A percentile compares a stretch with the other conserved stretches of the same genome.
phyloP scores from a whole-genome alignment of 371 early-diverging fungal genomes.

The Parasitella parasitica region DNA sequence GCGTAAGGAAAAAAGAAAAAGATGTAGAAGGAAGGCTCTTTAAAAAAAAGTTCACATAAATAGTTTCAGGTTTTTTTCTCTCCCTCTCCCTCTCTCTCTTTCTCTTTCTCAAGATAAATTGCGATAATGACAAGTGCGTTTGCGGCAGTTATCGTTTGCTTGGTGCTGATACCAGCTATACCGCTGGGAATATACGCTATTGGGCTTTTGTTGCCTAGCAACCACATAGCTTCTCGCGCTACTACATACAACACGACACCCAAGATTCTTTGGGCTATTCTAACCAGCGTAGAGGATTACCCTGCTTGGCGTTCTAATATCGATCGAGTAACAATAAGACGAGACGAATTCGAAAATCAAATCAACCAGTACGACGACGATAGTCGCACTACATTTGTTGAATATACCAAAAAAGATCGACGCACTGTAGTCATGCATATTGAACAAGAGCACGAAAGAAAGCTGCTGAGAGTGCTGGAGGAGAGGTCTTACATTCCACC shows the following conservation, averaged over 20 bases:
- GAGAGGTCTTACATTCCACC: constrained; percentile 21
- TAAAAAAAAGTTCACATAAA: background rate
- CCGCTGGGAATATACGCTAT: constrained; percentile 25
- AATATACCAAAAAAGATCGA: constrained; percentile 31
- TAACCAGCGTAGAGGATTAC: constrained; percentile 37
- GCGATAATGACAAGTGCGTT: constrained; percentile 9
- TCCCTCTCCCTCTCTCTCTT: background rate
- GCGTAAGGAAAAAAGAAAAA: background rate
- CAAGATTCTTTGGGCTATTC: constrained; percentile 35
- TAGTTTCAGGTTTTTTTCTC: background rate
- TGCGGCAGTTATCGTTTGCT: constrained; percentile 1
- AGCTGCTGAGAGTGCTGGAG: constrained; percentile 41
- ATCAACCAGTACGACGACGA: constrained; percentile 25
- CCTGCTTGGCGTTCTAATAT: constrained; percentile 42
- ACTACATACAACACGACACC: constrained; percentile 21
- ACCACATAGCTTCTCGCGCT: constrained; percentile 19
- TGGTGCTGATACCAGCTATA: constrained; percentile 19
- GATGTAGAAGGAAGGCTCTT: background rate
- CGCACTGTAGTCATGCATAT: constrained; percentile 33
- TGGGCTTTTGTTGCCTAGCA: constrained; percentile 19
- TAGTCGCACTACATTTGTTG: constrained; percentile 25
- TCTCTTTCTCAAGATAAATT: background rate
- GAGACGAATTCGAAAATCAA: constrained; percentile 17
- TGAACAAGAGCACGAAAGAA: constrained; percentile 28
- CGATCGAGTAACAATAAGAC: constrained; percentile 17